Base-by-base conservation (phyloP, 2,329 filamentous ascomycete species). In the Emergomyces pasteurianus region DNA sequence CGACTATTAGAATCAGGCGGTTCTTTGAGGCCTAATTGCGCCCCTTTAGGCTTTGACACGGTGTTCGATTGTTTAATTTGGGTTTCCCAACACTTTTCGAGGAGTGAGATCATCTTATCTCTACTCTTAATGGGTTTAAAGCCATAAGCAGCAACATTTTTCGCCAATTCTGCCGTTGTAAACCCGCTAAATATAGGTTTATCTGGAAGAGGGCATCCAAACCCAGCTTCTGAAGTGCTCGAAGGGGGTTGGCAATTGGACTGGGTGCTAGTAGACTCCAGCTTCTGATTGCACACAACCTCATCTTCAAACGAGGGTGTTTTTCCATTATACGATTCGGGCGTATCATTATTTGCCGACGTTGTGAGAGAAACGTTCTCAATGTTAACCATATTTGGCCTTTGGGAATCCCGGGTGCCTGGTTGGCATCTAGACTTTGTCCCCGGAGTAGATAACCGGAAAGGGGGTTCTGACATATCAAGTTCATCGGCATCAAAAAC, bases 81-180 rank as follows among this genome's bases (percentile, higher is more conserved):
- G 61, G 83, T 84, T 65, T 81, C 74, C 87, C 88, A 91, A 70
- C 89, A 91, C 67, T 85, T 82, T 58, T 88, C 77, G 14, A 92
- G 75, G 12, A 90, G 72, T 1, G 83, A 77, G 63, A 92, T 85
- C 86, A 89, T 90, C 9, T 83, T 83, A 56, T 81, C 78, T 21
- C 88, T 80, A 60, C 78, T 83, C 69, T 86, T 89, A 36, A 91
- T 76, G 0, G 85, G 77, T 69, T 91, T 92, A 73, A 92, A 91
- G 0, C 86, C 87, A 67, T 85, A 90, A 0, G 78, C 77, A 5
- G 80, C 75, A 52, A 92, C 75, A 67, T 87, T 80, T 60, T 79
- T 82, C 2, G 83, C 76, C 18, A 92, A 75, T 61, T 88, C 82
- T 9, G 78, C 73, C 63, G 87, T 85, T 2, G 85, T 85, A 62